phyloP scores from a whole-genome alignment of 106 monocot genomes.

The Apostasia shenzhenica region DNA sequence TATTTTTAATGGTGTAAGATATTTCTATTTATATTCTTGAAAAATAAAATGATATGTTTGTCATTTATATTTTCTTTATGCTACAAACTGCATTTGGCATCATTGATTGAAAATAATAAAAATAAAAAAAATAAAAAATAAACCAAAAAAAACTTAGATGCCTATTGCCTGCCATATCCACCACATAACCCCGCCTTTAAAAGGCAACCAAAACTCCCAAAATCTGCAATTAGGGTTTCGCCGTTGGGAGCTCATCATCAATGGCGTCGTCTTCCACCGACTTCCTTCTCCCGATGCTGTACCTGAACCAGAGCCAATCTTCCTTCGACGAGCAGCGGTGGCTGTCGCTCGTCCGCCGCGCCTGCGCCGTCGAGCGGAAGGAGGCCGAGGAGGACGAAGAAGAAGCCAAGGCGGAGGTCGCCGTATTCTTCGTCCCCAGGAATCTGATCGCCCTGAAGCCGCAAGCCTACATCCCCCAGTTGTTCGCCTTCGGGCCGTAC shows the following conservation, averaged over 20 bases:
- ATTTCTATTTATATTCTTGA: too few species aligned
- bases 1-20: too few species aligned
- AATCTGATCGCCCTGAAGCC: slow-evolving; percentile 18
- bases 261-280: too few species aligned
- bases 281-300: not conserved
- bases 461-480: slow-evolving; percentile 44
- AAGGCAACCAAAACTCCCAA: not conserved
- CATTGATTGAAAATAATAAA: too few species aligned
- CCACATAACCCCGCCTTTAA: not conserved
- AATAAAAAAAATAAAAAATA: too few species aligned
- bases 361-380: not conserved
- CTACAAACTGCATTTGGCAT: too few species aligned
- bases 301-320: not conserved
- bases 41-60: too few species aligned
- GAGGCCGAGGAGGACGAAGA: slow-evolving; percentile 20
- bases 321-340: not conserved
- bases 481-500: slow-evolving; percentile 68
- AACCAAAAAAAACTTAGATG: too few species aligned
- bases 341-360: not conserved
- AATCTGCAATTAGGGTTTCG: too few species aligned
- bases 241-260: too few species aligned
- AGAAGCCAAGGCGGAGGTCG: not conserved
- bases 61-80: too few species aligned
- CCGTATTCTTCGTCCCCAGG: slow-evolving; percentile 46
- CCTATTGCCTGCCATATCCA: too few species aligned